These are phyloP conservation scores for Globisporangium heterothallicum DNA, from an alignment of 352 stramenopile species.

Conservation along the genomic window DNA sequence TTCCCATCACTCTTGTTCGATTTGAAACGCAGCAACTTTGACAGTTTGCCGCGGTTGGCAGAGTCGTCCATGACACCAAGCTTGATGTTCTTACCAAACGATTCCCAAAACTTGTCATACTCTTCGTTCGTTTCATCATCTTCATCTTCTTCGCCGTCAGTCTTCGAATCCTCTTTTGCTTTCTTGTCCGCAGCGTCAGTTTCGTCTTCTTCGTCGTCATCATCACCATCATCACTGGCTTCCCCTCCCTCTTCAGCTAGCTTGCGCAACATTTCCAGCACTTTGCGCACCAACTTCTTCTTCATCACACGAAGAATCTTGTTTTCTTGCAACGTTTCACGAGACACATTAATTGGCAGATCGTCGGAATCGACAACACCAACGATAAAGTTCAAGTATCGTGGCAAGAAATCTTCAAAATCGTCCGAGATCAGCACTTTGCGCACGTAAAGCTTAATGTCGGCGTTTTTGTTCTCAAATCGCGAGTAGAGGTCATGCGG, in stretches of 20 bases:
- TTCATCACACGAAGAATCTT: conserved; percentile 99
- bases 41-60: conserved; percentile 91
- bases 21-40: conserved; percentile 97
- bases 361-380: conserved; percentile 99
- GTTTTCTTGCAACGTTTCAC: conserved; percentile 98
- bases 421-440: conserved; percentile 99
- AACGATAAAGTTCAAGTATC: conserved; percentile 98
- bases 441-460: conserved; percentile 97
- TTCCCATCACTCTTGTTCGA: conserved; percentile 90
- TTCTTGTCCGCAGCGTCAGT: conserved; percentile 52
- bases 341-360: conserved; percentile 98
- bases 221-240: conserved; percentile 45
- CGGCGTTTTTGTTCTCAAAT: conserved; percentile 89
- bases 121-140: conserved; percentile 66
- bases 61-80: conserved; percentile 98
- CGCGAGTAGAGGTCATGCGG: conserved; percentile 85
- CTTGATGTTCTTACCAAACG: conserved; percentile 98
- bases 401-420: conserved; percentile 96
- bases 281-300: conserved; percentile 99
- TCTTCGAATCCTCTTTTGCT: conserved; percentile 59
- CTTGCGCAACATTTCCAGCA: conserved; percentile 97
- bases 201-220: conserved; percentile 44
- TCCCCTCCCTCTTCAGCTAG: conserved; percentile 90
- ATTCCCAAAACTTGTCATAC: conserved; percentile 98
- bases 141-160: conserved; percentile 37